Evolutionary conservation across 345 rosid species (phyloP), one percentile per base, ranked within the genome.

Genomic region (Murraya paniculata): DNA sequence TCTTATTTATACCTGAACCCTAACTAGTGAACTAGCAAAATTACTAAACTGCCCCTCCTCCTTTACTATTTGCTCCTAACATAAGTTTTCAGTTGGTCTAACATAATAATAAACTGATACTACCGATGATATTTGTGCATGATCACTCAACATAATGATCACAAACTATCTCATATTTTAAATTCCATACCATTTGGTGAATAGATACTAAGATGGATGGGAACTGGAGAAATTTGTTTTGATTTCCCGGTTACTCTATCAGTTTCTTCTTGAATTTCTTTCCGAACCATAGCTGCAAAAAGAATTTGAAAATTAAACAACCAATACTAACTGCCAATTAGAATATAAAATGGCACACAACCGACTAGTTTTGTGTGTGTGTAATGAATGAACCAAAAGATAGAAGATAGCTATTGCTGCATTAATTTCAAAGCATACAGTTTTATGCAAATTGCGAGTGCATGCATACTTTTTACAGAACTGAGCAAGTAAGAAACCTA

Each of bases 261-360:
- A 30, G 93, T 91, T 85, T 88, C 93, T 27, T 88, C 91, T 78
- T 88, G 90, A 81, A 91, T 89, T 86, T 89, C 95, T 68, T 88
- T 78, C 33, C 89, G 87, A 73, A 88, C 93, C 77, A 78, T 8
- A 36, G 89, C 93, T 91, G 85, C 87, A 81, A 13, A 62, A 48
- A 38, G 71, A 13, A 62, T 50, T 16, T 77, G 41, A 58, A 21
- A 33, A n/a, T 74, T 36, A 71, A 57, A 60, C 69, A 27, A 25
- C 6, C 21, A 71, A 68, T 35, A 76, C 57, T 27, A 72, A 22
- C 11, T 0, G 45, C 33, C 59, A 53, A 53, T 53, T 18, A 53
- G 22, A 50, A 50, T 18, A 50, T 50, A 50, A 10, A 41, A 41
- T 41, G 50, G 50, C 57, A 53, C 18, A 53, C 57, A 53, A 5